phyloP scores from a whole-genome alignment of 805 yeast genomes.

The Yamadazyma insecticola region DNA sequence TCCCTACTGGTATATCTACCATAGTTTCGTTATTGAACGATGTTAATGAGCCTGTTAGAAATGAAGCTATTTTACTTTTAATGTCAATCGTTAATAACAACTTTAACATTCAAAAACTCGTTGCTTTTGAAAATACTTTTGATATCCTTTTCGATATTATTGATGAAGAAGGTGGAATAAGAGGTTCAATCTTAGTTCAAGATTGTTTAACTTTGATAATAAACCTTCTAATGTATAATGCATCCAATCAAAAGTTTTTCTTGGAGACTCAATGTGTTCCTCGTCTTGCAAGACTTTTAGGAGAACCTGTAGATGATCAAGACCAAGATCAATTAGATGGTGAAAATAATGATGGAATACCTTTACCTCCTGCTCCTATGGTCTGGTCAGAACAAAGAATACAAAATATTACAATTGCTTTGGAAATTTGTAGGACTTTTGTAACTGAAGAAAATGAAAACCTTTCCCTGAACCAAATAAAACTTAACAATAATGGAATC shows the following conservation, averaged over 20 bases:
- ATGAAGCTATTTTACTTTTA: conserved; percentile 79
- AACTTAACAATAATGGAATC: conserved; percentile 56
- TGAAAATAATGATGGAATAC: conserved; percentile 24
- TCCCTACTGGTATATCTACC: conserved; percentile 77
- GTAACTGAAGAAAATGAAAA: conserved; percentile 68
- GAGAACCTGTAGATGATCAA: conserved; percentile 40
- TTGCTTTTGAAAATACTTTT: conserved; percentile 91
- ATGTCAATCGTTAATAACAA: conserved; percentile 79
- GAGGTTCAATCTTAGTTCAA: conserved; percentile 86
- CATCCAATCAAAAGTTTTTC: conserved; percentile 85
- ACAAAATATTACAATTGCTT: conserved; percentile 58
- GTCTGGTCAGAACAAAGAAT: conserved; percentile 77
- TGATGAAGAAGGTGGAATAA: conserved; percentile 80
- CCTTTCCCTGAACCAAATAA: conserved; percentile 56
- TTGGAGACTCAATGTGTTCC: conserved; percentile 79
- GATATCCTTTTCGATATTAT: conserved; percentile 77
- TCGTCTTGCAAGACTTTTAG: conserved; percentile 55
- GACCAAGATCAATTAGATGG: conserved; percentile 18
- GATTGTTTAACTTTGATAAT: conserved; percentile 78
- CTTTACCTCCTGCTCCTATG: conserved; percentile 30
- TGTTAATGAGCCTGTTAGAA: conserved; percentile 74
- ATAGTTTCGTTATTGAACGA: conserved; percentile 53
- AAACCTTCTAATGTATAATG: conserved; percentile 72
- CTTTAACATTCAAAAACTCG: conserved; percentile 82
- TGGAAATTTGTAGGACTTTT: conserved; percentile 71